Base-by-base conservation (phyloP, 345 rosid genomes). In the Kernera saxatilis region DNA sequence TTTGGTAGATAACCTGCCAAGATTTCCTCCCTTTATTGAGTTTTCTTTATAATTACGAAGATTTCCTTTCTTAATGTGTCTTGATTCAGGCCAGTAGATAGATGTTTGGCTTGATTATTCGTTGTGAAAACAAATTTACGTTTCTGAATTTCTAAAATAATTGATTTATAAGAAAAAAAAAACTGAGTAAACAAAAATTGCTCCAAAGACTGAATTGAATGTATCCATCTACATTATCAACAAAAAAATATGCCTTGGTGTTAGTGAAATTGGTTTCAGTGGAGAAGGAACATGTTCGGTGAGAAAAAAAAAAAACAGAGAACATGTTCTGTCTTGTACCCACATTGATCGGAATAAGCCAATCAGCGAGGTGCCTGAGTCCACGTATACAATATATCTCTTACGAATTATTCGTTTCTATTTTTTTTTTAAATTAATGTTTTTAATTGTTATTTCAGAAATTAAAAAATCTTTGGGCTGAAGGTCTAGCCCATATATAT, bases 301-400 rank as follows among this genome's bases (percentile, higher is more conserved):
- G 2, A 41, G 21, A 11, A 30, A 49, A 19, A 30, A 49, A 19
- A 45, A 33, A 37, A 46, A 45, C 8, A 59, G 15, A 60, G 65
- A 71, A 51, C 63, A 62, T 72, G 60, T 63, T 64, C 50, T 44
- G 54, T n/a, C n/a, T 41, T 37, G 27, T 43, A 29, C 69, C 75
- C 44, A 62, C 5, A 22, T 8, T 11, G 63, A 53, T 44, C 5
- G 6, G 70, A 61, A 43, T 32, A 10, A 44, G 11, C 71, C 57
- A 64, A 55, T 73, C 65, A 64, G 15, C 10, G 9, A 46, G 0
- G 30, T 33, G 5, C 4, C 0, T 54, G 7, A 3, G 12, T 72
- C 76, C 76, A 73, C 77, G 77, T 73, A 2, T 11, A 22, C 10
- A 40, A n/a, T 60, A 15, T 39, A 19, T 40, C 61, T 71, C 35